phyloP scores from a whole-genome alignment of 768 basidiomycete species.

The Pulveroboletus frians region DNA sequence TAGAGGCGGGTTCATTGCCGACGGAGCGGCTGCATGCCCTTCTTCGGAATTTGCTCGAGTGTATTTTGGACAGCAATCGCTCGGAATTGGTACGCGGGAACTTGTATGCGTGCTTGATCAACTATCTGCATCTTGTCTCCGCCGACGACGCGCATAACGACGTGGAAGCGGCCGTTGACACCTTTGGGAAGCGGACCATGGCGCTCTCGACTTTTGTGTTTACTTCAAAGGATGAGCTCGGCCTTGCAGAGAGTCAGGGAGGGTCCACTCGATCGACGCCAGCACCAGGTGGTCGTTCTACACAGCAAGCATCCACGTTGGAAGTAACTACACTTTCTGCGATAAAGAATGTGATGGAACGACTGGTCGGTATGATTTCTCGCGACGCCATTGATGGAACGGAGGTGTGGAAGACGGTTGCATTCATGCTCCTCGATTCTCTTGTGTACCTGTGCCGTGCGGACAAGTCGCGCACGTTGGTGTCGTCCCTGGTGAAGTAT shows the following conservation, averaged over 20 bases:
- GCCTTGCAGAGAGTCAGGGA: conserved; percentile 36
- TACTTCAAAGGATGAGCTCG: conserved; percentile 37
- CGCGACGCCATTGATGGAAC: conserved; percentile 94
- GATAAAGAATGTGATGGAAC: conserved; percentile 65
- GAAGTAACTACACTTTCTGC: conserved; percentile 59
- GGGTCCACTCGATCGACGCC: conserved; percentile 21
- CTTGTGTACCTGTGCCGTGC: conserved; percentile 64
- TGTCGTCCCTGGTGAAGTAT: conserved; percentile 57
- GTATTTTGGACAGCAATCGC: conserved; percentile 68
- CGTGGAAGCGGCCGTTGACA: conserved; percentile 14
- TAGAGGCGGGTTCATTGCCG: conserved; percentile 65
- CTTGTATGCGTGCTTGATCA: conserved; percentile 86
- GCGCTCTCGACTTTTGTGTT: conserved; percentile 33
- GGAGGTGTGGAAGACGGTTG: conserved; percentile 95
- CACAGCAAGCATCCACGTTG: conserved; percentile 35
- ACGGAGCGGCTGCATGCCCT: conserved; percentile 74
- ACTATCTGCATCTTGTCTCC: conserved; percentile 72
- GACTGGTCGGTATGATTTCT: conserved; percentile 65
- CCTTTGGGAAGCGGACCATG: conserved; percentile 24
- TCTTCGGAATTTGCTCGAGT: conserved; percentile 68
- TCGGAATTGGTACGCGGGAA: conserved; percentile 89
- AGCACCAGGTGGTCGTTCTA: conserved; percentile 6
- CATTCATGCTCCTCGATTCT: conserved; percentile 85
- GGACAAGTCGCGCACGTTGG: conserved; percentile 62
- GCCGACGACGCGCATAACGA: conserved; percentile 15